phyloP scores from a whole-genome alignment of 257 asterid species.

The Scutellaria barbata region DNA sequence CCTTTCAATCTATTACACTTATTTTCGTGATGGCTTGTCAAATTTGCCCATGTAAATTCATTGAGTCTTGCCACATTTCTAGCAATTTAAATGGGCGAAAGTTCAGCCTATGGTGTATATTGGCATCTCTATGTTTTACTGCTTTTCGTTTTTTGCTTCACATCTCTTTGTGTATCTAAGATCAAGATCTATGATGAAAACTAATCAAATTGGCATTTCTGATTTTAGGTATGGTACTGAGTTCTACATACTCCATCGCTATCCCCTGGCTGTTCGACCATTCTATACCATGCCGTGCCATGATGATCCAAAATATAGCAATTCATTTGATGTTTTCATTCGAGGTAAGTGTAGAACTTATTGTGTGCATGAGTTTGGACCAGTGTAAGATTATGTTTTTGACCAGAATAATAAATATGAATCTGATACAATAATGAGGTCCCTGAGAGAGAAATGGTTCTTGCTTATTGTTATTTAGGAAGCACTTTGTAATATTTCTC shows the following conservation, averaged over 20 bases:
- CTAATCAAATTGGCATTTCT: constrained; percentile 4
- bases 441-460: too few species aligned
- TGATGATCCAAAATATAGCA: constrained; percentile 67
- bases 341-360: constrained; percentile 56
- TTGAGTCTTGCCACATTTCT: background rate
- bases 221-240: constrained; percentile 81
- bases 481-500: too few species aligned
- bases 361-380: constrained; percentile 13
- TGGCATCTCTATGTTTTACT: background rate
- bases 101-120: background rate
- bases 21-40: background rate
- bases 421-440: too few species aligned
- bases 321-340: constrained; percentile 88
- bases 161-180: background rate
- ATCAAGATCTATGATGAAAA: background rate
- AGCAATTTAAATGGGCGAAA: constrained; percentile 4
- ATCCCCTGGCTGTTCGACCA: constrained; percentile 86
- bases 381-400: background rate
- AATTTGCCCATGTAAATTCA: background rate
- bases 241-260: constrained; percentile 93
- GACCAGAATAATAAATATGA: background rate
- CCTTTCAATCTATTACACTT: constrained; percentile 1
- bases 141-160: background rate
- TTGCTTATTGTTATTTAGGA: too few species aligned
- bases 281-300: constrained; percentile 92